Conservation (phyloP, 2,329 filamentous ascomycete genomes). For the Metarhizium guizhouense region DNA sequence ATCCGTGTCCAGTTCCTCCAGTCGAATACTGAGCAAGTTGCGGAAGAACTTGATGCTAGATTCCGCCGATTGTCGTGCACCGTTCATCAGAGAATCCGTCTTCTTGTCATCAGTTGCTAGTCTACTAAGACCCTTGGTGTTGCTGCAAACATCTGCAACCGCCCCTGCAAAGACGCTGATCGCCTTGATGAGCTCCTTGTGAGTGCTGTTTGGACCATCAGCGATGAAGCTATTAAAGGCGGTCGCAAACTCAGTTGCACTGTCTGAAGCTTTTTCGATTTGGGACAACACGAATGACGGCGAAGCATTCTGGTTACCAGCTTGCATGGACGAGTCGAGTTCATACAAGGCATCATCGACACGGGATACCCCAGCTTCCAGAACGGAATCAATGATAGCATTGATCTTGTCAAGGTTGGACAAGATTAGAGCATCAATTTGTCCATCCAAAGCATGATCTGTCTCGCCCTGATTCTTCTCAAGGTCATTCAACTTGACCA, state of each 20-base stretch:
- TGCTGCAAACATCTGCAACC: conserved; percentile 87
- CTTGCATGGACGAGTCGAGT: conserved; percentile 94
- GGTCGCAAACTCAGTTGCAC: conserved; percentile 93
- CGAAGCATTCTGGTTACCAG: conserved; percentile 95
- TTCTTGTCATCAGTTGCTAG: conserved; percentile 96
- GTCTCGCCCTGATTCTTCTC: conserved; percentile 65
- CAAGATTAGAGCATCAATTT: conserved; percentile 83
- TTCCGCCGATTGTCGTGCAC: conserved; percentile 74
- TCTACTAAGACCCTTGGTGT: conserved; percentile 88
- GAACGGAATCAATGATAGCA: conserved; percentile 92
- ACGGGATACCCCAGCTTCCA: conserved; percentile 85
- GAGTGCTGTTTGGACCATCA: conserved; percentile 83
- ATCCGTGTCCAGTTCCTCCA: conserved; percentile 81
- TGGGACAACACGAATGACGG: conserved; percentile 92
- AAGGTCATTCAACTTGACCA: conserved; percentile 86
- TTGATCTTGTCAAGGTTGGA: conserved; percentile 88
- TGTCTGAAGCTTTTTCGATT: conserved; percentile 91
- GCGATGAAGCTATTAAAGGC: conserved; percentile 98
- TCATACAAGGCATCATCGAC: conserved; percentile 97
- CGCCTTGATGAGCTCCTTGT: conserved; percentile 86
- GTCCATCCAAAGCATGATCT: conserved; percentile 75
- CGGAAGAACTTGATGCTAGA: conserved; percentile 94
- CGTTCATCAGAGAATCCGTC: conserved; percentile 73
- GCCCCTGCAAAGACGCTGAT: conserved; percentile 86
- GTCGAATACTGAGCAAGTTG: conserved; percentile 81